These are phyloP conservation scores for Xylariaceae sp. DNA, from an alignment of 2,329 filamentous ascomycete genomes.

Conservation along the genomic window DNA sequence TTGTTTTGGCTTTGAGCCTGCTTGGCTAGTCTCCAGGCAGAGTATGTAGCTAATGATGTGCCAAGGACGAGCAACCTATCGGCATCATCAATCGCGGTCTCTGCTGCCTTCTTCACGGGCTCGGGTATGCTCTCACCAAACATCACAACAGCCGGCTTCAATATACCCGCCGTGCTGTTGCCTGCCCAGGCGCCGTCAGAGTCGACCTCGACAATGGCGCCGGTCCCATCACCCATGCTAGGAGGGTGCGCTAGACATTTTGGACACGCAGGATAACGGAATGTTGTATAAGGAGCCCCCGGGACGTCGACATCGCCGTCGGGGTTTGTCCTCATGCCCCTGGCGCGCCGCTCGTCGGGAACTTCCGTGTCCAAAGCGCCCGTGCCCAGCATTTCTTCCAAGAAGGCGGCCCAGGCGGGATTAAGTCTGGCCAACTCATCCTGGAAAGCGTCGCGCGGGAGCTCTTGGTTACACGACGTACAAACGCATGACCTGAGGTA, in stretches of 20 bases:
- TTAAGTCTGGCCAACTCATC: slow-evolving; percentile 70
- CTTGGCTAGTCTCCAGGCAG: slow-evolving; percentile 85
- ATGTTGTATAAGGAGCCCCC: slow-evolving; percentile 79
- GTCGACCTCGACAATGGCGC: slow-evolving; percentile 62
- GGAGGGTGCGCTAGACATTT: slow-evolving; percentile 65
- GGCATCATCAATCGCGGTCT: slow-evolving; percentile 72
- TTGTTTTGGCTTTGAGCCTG: slow-evolving; percentile 75
- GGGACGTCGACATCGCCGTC: slow-evolving; percentile 93
- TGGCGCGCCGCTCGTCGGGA: slow-evolving; percentile 59
- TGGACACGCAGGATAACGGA: slow-evolving; percentile 86
- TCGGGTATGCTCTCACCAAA: slow-evolving; percentile 83
- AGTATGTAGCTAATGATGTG: slow-evolving; percentile 90
- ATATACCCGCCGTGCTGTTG: slow-evolving; percentile 64
- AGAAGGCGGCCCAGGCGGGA: slow-evolving; percentile 75
- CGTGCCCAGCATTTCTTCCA: slow-evolving; percentile 63
- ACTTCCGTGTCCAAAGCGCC: slow-evolving; percentile 77
- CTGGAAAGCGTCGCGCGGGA: slow-evolving; percentile 71
- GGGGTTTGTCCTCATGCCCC: slow-evolving; percentile 78
- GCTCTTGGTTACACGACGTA: slow-evolving; percentile 67
- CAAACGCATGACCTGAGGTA: slow-evolving; percentile 80
- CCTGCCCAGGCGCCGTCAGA: slow-evolving; percentile 71
- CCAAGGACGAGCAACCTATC: slow-evolving; percentile 74
- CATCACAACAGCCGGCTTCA: slow-evolving; percentile 94
- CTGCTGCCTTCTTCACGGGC: slow-evolving; percentile 67
- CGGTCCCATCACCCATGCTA: slow-evolving; percentile 46